These are phyloP conservation scores for Cucurbita moschata DNA, from an alignment of 306 rosid genomes.

Conservation along the genomic window DNA sequence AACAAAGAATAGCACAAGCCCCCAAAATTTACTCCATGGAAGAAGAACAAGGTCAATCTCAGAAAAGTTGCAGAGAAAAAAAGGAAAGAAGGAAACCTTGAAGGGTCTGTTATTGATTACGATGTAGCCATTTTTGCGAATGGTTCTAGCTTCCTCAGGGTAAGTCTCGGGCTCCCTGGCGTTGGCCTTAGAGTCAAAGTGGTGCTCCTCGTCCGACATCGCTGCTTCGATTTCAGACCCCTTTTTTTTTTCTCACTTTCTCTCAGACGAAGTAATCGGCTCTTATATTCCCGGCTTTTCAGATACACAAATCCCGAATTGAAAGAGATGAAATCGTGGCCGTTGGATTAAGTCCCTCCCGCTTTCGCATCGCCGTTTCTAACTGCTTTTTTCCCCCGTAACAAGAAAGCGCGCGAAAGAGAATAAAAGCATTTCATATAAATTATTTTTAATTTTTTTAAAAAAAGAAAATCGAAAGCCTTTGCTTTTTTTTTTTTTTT, in stretches of 20 bases:
- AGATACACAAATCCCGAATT: neutral
- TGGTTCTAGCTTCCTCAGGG: constrained; percentile 59
- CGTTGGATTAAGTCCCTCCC: neutral
- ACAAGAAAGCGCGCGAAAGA: neutral
- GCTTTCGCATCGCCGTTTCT: neutral
- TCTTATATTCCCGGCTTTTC: neutral
- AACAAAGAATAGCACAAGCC: neutral
- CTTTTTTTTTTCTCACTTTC: neutral
- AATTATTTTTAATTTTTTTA: no score
- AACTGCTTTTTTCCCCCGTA: neutral
- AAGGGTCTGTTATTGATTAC: constrained; percentile 57
- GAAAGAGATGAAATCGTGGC: constrained; percentile 5
- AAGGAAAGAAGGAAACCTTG: constrained; percentile 26
- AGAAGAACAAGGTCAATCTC: no score
- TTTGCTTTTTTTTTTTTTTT: no score
- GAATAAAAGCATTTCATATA: neutral
- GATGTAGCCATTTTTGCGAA: constrained; percentile 57
- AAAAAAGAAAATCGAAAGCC: neutral
- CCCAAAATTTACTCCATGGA: neutral
- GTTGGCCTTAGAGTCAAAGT: constrained; percentile 52
- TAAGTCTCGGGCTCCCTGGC: constrained; percentile 62
- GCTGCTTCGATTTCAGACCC: neutral
- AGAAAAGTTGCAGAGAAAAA: neutral
- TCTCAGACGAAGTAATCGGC: neutral
- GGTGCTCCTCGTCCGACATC: constrained; percentile 70